phyloP scores from a whole-genome alignment of 148 eudicot genomes.

The Euryodendron excelsum region DNA sequence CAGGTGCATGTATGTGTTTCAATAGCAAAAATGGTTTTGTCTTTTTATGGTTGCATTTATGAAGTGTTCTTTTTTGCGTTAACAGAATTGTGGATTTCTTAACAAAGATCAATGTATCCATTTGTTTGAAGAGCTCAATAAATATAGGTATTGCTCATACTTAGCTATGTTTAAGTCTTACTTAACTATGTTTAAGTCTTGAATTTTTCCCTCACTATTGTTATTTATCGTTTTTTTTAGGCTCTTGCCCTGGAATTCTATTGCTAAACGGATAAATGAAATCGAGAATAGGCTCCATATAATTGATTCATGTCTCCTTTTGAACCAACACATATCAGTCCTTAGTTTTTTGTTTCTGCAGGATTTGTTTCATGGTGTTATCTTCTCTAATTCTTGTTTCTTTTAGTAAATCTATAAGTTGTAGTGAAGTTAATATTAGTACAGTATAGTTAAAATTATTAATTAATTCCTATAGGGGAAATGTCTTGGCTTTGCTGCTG shows the following conservation, averaged over 20 bases:
- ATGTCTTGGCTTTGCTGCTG: no score
- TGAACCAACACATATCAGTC: no score
- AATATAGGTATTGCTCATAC: slow-evolving; percentile 59
- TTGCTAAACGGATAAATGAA: background rate
- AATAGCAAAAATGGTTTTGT: background rate
- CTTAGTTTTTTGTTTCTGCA: no score
- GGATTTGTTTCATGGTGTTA: no score
- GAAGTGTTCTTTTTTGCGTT: slow-evolving; percentile 9
- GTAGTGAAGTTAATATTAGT: no score
- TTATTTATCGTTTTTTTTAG: background rate
- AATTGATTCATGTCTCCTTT: no score
- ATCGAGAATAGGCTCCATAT: no score
- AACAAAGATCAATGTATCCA: slow-evolving; percentile 65
- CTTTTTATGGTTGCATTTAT: background rate
- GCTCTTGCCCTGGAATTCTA: background rate
- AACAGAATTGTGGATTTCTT: slow-evolving; percentile 54
- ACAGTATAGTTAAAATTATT: no score
- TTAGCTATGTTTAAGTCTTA: background rate
- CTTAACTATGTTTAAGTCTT: background rate
- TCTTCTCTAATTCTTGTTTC: no score
- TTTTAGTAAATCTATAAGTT: no score
- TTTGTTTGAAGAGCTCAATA: slow-evolving; percentile 83
- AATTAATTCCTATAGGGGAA: no score
- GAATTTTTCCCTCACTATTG: background rate
- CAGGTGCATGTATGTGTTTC: background rate